Conservation (phyloP, 345 rosid genomes). For the Clausena lansium region DNA sequence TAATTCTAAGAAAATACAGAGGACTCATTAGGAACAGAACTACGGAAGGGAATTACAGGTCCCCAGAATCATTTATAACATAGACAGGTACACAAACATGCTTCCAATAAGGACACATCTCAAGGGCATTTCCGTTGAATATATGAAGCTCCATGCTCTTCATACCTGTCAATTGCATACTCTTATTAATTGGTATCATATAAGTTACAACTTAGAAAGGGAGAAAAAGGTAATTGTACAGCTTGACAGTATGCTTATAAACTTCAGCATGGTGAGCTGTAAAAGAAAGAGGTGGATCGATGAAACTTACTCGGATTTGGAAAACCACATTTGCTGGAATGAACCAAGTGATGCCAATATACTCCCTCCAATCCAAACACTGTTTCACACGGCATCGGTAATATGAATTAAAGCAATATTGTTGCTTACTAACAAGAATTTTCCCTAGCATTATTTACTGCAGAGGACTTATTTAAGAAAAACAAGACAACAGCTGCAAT, state of each 20-base stretch:
- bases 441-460: neutral
- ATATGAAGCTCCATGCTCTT: constrained; percentile 96
- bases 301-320: constrained; percentile 67
- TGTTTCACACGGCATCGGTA: constrained; percentile 29
- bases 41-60: constrained; percentile 1
- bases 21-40: neutral
- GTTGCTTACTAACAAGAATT: neutral
- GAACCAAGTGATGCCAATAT: constrained; percentile 91
- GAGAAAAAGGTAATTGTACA: too few relatives aligned
- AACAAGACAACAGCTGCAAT: neutral
- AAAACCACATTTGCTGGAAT: constrained; percentile 99
- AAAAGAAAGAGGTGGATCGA: neutral
- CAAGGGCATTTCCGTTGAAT: constrained; percentile 96
- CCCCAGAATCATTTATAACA: neutral
- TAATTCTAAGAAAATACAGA: neutral
- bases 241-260: neutral
- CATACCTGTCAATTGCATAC: constrained; percentile 57
- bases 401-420: neutral
- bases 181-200: neutral
- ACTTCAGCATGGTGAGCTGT: neutral
- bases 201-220: neutral
- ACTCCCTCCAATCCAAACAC: constrained; percentile 95
- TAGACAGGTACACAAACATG: neutral
- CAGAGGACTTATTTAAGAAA: neutral
- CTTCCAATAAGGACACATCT: constrained; percentile 3